Evolutionary conservation across 2,329 filamentous ascomycete species (phyloP), one percentile per base, ranked within the genome.

Genomic region (Cadophora sp.): DNA sequence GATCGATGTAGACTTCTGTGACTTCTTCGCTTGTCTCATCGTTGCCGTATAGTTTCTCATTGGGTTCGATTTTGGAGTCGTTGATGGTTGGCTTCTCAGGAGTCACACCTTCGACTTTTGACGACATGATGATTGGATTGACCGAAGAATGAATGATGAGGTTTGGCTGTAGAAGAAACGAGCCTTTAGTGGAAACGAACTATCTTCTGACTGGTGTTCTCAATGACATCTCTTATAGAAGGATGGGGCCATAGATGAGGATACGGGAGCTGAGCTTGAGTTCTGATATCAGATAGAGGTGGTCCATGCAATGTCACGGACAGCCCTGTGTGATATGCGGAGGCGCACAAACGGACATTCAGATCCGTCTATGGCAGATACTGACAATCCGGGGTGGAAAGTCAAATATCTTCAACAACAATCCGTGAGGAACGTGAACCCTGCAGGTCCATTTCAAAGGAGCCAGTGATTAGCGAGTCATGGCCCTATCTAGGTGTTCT

Each of bases 11-110:
- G 48, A 51, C 24, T 27, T 51, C 48, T n/a, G 13, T 4, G 4
- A 51, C 22, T 51, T 51, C 48, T 30, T 51, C 48, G 22, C 48
- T 51, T 30, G 48, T 51, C 48, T 51, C 48, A 51, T 51, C 48
- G 11, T 51, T 51, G 48, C 22, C 48, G 16, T 13, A 51, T 3
- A 51, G 11, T 18, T 51, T 51, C 22, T 51, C 48, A 13, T 27
- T 51, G 3, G 48, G 48, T 9, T 27, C 22, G 2, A 8, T 13
- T 39, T 39, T 39, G 36, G 36, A 20, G 11, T 30, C 48, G 24
- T 51, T 27, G 48, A 6, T 13, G 13, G 2, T 11, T 51, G 13
- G 22, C 4, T n/a, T 16, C 36, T 39, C 36, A 39, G 22, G 22
- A 16, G 11, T 3, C 8, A 51, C 5, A 27, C 30, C 22, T 27